Evolutionary conservation across 305 asterid genomes (phyloP).

Genomic region (Fraxinus floribunda): DNA sequence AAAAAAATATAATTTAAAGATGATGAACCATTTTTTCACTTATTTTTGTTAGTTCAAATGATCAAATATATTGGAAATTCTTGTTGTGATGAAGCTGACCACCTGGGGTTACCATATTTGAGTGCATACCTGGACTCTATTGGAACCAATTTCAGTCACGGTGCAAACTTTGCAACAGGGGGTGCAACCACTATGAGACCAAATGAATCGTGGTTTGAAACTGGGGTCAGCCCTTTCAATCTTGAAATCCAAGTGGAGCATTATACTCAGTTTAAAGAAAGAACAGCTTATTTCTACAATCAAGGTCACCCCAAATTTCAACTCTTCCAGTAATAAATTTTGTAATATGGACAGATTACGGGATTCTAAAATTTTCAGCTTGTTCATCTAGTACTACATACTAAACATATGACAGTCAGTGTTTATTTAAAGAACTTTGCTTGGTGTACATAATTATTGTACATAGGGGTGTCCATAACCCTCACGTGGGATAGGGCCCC

Average conservation of each 20-base stretch:
- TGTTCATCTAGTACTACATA: neutral
- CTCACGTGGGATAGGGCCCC: no score
- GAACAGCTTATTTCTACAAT: constrained; percentile 40
- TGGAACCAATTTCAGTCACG: constrained; percentile 48
- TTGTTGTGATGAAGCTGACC: constrained; percentile 40
- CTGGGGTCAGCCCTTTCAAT: constrained; percentile 62
- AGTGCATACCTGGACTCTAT: constrained; percentile 74
- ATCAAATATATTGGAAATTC: neutral
- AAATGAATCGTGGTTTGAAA: constrained; percentile 48
- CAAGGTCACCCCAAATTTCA: constrained; percentile 29
- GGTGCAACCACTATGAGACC: constrained; percentile 63
- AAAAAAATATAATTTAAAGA: neutral
- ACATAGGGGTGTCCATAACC: no score
- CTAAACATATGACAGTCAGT: neutral
- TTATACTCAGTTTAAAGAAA: constrained; percentile 46
- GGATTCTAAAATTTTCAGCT: neutral
- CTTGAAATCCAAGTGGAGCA: constrained; percentile 75
- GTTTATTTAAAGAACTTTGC: no score
- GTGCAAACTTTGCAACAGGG: constrained; percentile 75
- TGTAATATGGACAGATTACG: neutral
- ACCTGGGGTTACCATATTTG: constrained; percentile 57
- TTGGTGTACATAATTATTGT: no score
- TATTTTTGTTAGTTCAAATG: neutral
- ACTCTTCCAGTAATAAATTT: neutral
- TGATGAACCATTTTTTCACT: neutral